These are phyloP conservation scores for Diaporthe velutina DNA, from an alignment of 2,329 filamentous ascomycete genomes.

Conservation along the genomic window DNA sequence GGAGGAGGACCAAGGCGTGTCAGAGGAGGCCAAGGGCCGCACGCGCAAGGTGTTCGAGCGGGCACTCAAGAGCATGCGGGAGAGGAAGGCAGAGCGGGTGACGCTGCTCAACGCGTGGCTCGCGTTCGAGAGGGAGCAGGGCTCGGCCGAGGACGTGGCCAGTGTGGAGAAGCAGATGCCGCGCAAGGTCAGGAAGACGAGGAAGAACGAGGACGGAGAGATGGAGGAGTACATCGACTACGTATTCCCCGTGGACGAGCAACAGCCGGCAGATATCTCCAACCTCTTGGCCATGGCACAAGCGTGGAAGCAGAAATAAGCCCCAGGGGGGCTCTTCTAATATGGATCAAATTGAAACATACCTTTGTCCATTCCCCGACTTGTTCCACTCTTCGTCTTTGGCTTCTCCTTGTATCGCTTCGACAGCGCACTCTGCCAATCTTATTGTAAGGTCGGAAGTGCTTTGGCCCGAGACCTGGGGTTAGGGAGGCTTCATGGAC, in stretches of 20 bases:
- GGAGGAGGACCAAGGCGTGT: conserved; percentile 77
- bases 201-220: conserved; percentile 90
- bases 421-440: background rate
- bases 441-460: background rate
- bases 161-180: conserved; percentile 95
- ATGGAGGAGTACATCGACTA: conserved; percentile 99
- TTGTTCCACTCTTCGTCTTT: no score
- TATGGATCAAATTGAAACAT: background rate
- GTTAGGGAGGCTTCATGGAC: background rate
- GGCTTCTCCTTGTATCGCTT: no score
- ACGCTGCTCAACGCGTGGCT: conserved; percentile 93
- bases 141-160: conserved; percentile 79
- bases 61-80: conserved; percentile 88
- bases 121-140: conserved; percentile 90
- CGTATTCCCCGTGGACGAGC: conserved; percentile 95
- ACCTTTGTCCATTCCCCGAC: background rate
- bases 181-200: conserved; percentile 89
- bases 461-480: background rate
- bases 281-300: conserved; percentile 88
- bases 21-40: conserved; percentile 84
- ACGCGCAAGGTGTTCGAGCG: conserved; percentile 88
- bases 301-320: conserved; percentile 80
- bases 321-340: background rate
- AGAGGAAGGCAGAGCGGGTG: conserved; percentile 94
- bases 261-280: conserved; percentile 85